Conservation (phyloP, 768 basidiomycete genomes). For the Pleurotus sapidus region DNA sequence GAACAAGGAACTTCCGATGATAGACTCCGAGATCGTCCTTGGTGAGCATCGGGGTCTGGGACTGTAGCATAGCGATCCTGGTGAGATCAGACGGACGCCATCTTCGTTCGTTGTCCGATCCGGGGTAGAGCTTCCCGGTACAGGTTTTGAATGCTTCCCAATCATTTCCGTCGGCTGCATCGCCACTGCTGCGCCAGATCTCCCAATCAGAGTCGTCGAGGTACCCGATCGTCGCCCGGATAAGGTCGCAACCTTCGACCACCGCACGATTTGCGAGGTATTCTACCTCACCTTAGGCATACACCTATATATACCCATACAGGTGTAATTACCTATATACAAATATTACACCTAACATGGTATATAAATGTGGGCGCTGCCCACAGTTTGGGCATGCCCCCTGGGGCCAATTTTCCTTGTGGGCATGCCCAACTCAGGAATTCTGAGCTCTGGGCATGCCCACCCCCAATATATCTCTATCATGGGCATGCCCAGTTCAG, state of each 20-base stretch:
- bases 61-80: background rate
- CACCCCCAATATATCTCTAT: no score
- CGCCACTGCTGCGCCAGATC: background rate
- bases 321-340: no score
- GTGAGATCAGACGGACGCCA: background rate
- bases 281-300: background rate
- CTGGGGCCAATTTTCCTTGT: no score
- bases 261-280: background rate
- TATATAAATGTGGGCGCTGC: no score
- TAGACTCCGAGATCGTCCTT: conserved; percentile 15
- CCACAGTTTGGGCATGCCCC: no score
- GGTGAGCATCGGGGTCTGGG: conserved; percentile 10
- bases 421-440: no score
- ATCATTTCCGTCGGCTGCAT: background rate
- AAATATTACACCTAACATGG: no score
- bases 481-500: no score
- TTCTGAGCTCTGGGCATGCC: no score
- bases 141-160: background rate
- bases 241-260: background rate
- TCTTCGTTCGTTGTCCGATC: background rate
- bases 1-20: conserved; percentile 16
- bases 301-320: no score
- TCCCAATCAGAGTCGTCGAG: background rate
- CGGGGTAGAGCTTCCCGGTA: background rate
- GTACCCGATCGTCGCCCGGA: background rate